These are phyloP conservation scores for Raffaelea deltoideospora DNA, from an alignment of 2,329 filamentous ascomycete species.

Conservation along the genomic window DNA sequence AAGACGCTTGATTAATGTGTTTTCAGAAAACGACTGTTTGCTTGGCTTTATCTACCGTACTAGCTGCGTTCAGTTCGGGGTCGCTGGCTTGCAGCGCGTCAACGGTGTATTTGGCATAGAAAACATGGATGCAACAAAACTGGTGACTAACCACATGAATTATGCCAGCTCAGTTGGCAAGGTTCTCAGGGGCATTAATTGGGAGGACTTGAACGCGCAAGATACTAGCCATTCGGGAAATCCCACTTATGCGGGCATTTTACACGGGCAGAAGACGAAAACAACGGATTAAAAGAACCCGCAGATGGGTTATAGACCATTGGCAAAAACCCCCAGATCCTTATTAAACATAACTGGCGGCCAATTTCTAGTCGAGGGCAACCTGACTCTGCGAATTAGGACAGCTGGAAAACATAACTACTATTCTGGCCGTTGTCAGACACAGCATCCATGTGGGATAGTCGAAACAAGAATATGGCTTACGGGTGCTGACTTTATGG, in stretches of 20 bases:
- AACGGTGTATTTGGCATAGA: conserved; percentile 50
- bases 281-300: conserved; percentile 5
- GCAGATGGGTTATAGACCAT: neutral
- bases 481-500: too few relatives aligned
- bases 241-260: too few relatives aligned
- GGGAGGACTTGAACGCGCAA: conserved; percentile 46
- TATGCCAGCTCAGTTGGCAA: conserved; percentile 54
- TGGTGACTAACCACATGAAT: conserved; percentile 53
- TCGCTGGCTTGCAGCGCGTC: conserved; percentile 69
- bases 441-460: too few relatives aligned
- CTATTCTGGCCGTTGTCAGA: too few relatives aligned
- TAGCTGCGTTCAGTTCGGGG: conserved; percentile 64
- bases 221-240: conserved; percentile 18
- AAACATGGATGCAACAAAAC: conserved; percentile 50
- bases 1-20: conserved; percentile 81
- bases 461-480: too few relatives aligned
- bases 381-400: too few relatives aligned
- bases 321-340: too few relatives aligned
- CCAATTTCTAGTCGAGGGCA: neutral
- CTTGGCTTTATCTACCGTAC: conserved; percentile 79
- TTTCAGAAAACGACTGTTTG: conserved; percentile 73
- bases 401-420: too few relatives aligned
- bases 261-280: conserved; percentile 8
- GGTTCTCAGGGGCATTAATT: conserved; percentile 51
- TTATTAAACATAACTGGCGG: neutral